Conservation (phyloP, 768 basidiomycete genomes). For the Sistotremastrum suecicum region DNA sequence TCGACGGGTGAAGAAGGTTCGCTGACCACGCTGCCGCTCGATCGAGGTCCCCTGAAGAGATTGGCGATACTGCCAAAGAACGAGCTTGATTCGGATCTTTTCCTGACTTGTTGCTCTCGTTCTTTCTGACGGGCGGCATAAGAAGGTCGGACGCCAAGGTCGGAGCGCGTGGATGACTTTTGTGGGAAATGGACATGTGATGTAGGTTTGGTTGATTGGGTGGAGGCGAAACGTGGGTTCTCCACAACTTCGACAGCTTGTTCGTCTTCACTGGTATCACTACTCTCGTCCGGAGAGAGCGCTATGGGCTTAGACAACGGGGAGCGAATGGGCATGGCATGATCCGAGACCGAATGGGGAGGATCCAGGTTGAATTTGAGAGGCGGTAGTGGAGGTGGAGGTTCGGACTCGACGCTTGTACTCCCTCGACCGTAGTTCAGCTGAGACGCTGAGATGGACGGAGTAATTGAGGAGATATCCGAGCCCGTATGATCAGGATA, state of each 20-base stretch:
- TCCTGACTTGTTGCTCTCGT: neutral
- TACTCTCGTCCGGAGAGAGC: slow-evolving; percentile 5
- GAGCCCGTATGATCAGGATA: no score
- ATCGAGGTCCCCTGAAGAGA: slow-evolving; percentile 20
- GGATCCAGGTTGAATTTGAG: slow-evolving; percentile 26
- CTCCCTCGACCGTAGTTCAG: no score
- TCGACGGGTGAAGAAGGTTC: neutral
- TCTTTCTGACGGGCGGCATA: neutral
- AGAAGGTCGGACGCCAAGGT: neutral
- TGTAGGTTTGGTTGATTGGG: neutral
- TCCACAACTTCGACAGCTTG: slow-evolving; percentile 33
- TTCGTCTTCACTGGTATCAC: slow-evolving; percentile 19
- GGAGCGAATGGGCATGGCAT: no score
- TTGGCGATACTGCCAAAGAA: slow-evolving; percentile 35
- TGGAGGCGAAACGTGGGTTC: slow-evolving; percentile 31
- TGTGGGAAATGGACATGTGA: neutral
- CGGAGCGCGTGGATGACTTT: neutral
- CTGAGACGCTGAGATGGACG: no score
- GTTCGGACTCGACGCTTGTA: slow-evolving; percentile 14
- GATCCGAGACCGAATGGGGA: neutral
- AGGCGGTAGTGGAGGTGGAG: slow-evolving; percentile 16
- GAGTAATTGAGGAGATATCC: no score
- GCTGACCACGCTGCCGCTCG: neutral
- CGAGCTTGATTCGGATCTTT: slow-evolving; percentile 9
- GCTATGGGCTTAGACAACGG: neutral